Percentiles rank a stretch among this genome's conserved stretches.
Evolutionary conservation across 305 asterid species (phyloP).

Genomic region (Fraxinus angustifolia): DNA sequence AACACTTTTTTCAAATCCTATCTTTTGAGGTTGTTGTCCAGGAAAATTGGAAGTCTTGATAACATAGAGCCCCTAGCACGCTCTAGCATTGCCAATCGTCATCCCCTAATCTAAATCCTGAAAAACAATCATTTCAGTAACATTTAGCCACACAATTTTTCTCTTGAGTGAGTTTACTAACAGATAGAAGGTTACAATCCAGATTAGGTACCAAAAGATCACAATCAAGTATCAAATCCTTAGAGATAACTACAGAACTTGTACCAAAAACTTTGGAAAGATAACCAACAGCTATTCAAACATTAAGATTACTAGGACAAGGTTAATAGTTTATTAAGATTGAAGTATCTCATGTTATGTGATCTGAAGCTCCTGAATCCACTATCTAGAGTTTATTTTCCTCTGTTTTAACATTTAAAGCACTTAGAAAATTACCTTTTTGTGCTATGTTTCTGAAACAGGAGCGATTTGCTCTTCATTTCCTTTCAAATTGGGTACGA

Average conservation of each 20-base stretch:
- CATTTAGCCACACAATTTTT: slow-evolving; percentile 14
- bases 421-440: background rate
- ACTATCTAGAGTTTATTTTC: background rate
- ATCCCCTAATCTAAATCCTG: slow-evolving; percentile 1
- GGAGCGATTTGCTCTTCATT: background rate
- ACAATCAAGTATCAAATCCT: too few relatives aligned
- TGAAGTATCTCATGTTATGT: background rate
- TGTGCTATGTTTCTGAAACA: background rate
- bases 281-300: background rate
- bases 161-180: background rate
- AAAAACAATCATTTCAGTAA: background rate
- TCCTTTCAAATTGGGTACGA: background rate
- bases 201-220: too few relatives aligned
- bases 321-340: background rate
- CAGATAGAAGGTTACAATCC: background rate
- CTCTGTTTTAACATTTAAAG: background rate
- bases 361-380: background rate
- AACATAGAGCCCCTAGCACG: background rate
- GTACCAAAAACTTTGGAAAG: background rate
- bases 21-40: background rate
- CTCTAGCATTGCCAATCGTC: background rate
- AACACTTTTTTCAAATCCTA: background rate
- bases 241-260: background rate
- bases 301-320: background rate
- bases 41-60: background rate